phyloP scores from a whole-genome alignment of 495 filamentous ascomycete species.

The Aspergillus diversus region DNA sequence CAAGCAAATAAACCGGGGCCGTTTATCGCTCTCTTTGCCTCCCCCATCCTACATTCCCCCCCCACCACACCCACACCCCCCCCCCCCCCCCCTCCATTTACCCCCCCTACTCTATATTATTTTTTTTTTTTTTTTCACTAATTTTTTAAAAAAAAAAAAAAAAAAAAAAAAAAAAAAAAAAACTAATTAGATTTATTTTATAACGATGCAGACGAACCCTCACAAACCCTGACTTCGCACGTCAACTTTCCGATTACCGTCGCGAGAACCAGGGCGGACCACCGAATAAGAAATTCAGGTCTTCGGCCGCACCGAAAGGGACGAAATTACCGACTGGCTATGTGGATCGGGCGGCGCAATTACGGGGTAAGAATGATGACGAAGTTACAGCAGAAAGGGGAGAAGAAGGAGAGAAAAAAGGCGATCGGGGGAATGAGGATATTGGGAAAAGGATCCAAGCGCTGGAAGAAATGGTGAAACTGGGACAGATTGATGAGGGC shows the following conservation, averaged over 20 bases:
- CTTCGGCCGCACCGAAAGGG: conserved; percentile 81
- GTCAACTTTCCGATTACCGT: conserved; percentile 81
- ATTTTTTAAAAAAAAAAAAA: too few species aligned
- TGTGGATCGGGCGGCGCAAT: conserved; percentile 76
- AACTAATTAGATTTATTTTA: conserved; percentile 27
- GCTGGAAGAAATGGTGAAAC: conserved; percentile 79
- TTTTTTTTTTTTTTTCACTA: background rate
- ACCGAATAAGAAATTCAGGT: conserved; percentile 70
- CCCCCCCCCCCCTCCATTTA: too few species aligned
- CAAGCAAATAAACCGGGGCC: too few species aligned
- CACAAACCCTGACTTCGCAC: conserved; percentile 72
- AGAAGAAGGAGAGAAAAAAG: conserved; percentile 35
- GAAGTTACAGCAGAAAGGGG: background rate
- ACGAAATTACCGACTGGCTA: conserved; percentile 79
- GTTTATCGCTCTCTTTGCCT: too few species aligned
- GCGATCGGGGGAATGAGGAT: conserved; percentile 36
- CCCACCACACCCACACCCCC: too few species aligned
- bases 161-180: too few species aligned
- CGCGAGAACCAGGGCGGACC: conserved; percentile 44
- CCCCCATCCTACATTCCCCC: too few species aligned
- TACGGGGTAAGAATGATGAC: conserved; percentile 26
- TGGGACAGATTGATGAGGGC: conserved; percentile 75
- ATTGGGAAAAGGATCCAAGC: conserved; percentile 71
- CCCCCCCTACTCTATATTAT: too few species aligned
- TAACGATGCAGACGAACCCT: conserved; percentile 65